A percentile compares a stretch with the other conserved stretches of the same genome.
These are phyloP conservation scores for Globisporangium camurandrum DNA, from an alignment of 352 stramenopile species.

Conservation along the genomic window DNA sequence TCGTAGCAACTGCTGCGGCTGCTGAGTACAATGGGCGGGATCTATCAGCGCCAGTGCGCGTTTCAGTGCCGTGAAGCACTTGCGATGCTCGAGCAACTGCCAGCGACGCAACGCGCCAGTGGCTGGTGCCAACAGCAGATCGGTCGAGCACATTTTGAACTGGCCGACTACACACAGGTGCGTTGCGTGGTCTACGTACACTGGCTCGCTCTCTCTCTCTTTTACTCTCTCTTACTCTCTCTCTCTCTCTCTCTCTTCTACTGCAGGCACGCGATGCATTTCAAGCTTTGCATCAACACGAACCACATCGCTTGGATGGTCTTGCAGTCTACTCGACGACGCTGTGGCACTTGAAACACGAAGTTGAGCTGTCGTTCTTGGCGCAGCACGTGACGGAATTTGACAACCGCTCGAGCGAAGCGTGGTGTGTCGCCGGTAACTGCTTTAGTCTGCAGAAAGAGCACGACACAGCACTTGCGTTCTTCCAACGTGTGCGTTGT, in stretches of 20 bases:
- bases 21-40: conserved; percentile 61
- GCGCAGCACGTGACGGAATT: conserved; percentile 92
- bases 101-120: conserved; percentile 80
- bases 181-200: not conserved
- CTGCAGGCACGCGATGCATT: conserved; percentile 82
- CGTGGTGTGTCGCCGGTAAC: conserved; percentile 96
- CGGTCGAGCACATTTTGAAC: conserved; percentile 92
- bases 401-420: conserved; percentile 89
- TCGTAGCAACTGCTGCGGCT: conserved; percentile 40
- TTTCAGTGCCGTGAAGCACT: conserved; percentile 87
- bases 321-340: conserved; percentile 94
- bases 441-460: conserved; percentile 98
- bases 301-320: conserved; percentile 91
- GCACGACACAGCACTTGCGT: conserved; percentile 93
- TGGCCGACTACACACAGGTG: conserved; percentile 89
- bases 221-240: too few species aligned
- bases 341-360: conserved; percentile 96
- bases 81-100: conserved; percentile 80
- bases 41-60: conserved; percentile 59
- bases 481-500: conserved; percentile 90
- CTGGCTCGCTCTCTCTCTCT: too few species aligned
- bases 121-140: conserved; percentile 93
- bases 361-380: conserved; percentile 96
- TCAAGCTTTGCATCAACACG: conserved; percentile 80
- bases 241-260: not conserved